phyloP scores from a whole-genome alignment of 352 stramenopile genomes.

The Pythium aristosporum region DNA sequence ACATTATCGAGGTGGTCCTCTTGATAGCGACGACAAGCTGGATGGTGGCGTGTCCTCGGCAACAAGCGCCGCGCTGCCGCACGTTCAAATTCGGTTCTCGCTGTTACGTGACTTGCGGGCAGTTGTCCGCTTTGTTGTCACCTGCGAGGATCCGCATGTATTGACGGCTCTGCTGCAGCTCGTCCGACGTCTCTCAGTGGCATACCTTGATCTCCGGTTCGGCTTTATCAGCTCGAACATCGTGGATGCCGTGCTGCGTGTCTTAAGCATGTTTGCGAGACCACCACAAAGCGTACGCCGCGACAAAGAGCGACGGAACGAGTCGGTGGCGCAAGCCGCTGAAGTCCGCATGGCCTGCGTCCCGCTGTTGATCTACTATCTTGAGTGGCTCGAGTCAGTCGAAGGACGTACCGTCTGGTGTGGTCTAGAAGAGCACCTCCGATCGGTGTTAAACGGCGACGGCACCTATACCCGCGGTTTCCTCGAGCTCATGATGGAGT shows the following conservation, averaged over 20 bases:
- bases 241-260: conserved; percentile 63
- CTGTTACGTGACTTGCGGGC: conserved; percentile 65
- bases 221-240: conserved; percentile 76
- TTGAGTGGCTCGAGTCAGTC: conserved; percentile 81
- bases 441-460: conserved; percentile 69
- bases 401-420: conserved; percentile 84
- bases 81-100: conserved; percentile 70
- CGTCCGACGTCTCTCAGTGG: conserved; percentile 56
- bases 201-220: conserved; percentile 74
- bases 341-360: conserved; percentile 57
- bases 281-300: neutral
- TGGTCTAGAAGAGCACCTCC: conserved; percentile 76
- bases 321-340: neutral
- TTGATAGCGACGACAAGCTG: conserved; percentile 13
- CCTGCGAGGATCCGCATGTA: conserved; percentile 50
- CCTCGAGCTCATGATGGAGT: conserved; percentile 83
- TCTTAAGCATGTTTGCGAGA: conserved; percentile 34
- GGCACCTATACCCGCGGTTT: conserved; percentile 67
- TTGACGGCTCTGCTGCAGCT: conserved; percentile 53
- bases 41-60: conserved; percentile 6
- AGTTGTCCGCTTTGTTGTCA: conserved; percentile 62
- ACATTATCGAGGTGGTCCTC: conserved; percentile 15
- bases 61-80: conserved; percentile 33
- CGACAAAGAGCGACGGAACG: neutral
- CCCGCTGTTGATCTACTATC: conserved; percentile 66